Percentiles rank a stretch among this genome's conserved stretches.
Conservation (phyloP, 371 early-diverging fungal species). For the Batkoa obscura region DNA sequence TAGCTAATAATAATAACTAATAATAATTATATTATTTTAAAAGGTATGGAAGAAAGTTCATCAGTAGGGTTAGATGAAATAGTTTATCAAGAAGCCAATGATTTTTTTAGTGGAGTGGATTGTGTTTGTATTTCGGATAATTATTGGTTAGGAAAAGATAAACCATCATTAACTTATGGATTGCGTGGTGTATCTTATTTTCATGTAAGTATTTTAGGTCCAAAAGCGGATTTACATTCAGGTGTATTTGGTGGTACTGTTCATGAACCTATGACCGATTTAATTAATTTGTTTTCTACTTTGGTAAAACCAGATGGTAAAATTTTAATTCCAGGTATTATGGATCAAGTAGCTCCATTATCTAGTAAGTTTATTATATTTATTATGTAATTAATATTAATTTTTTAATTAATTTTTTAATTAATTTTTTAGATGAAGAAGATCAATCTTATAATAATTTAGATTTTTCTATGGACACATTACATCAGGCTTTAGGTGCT, state of each 20-base stretch:
- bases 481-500: constrained; percentile 62
- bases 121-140: constrained; percentile 92
- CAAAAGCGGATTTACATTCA: constrained; percentile 80
- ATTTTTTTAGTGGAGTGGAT: constrained; percentile 76
- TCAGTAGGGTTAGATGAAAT: constrained; percentile 86
- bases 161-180: constrained; percentile 94
- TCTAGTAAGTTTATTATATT: constrained; percentile 23
- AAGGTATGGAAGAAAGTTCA: constrained; percentile 38
- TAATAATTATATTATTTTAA: not conserved
- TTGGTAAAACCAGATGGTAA: constrained; percentile 71
- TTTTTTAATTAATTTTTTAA: not conserved
- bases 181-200: constrained; percentile 69
- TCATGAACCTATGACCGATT: constrained; percentile 94
- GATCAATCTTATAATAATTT: constrained; percentile 58
- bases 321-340: constrained; percentile 82
- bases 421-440: constrained; percentile 32
- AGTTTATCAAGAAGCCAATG: constrained; percentile 60
- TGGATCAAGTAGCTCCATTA: constrained; percentile 73
- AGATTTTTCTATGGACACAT: constrained; percentile 59
- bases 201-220: constrained; percentile 54
- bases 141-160: constrained; percentile 87
- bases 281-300: constrained; percentile 61
- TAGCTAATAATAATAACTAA: not conserved
- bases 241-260: constrained; percentile 94
- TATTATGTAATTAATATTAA: no score